phyloP scores from a whole-genome alignment of 2,329 filamentous ascomycete genomes.

The Pseudonectria buxi region DNA sequence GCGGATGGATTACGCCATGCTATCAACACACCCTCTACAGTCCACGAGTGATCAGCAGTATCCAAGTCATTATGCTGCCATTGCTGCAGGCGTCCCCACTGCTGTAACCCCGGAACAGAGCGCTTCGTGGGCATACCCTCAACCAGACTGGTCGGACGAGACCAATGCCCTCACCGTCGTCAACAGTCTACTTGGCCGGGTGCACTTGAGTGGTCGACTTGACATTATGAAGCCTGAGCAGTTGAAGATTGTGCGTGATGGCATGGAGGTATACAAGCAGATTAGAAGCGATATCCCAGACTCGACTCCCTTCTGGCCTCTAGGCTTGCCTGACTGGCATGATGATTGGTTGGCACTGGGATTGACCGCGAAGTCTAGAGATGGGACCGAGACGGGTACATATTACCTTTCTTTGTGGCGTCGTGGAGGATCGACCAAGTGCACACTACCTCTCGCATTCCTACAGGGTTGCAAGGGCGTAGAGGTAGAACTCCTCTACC shows the following conservation, averaged over 20 bases:
- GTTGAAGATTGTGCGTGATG: constrained; percentile 19
- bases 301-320: constrained; percentile 25
- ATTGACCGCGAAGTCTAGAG: constrained; percentile 4
- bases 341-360: constrained; percentile 26
- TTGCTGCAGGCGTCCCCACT: constrained; percentile 25
- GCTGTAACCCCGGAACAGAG: constrained; percentile 30
- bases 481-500: constrained; percentile 8
- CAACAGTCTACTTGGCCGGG: constrained; percentile 26
- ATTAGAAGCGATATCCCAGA: constrained; percentile 17
- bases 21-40: constrained; percentile 25
- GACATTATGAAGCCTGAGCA: constrained; percentile 19
- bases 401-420: constrained; percentile 11
- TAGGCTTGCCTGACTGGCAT: constrained; percentile 26
- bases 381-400: neutral
- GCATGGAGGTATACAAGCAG: constrained; percentile 24
- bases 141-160: constrained; percentile 27
- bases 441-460: constrained; percentile 2
- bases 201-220: constrained; percentile 26
- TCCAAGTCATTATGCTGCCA: constrained; percentile 24
- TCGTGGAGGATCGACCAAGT: constrained; percentile 4
- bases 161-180: constrained; percentile 28
- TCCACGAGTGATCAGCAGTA: constrained; percentile 31
- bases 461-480: neutral
- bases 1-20: constrained; percentile 30
- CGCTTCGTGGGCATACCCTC: constrained; percentile 30